Evolutionary conservation across 148 eudicot species (phyloP).

Genomic region (Dysphania ambrosioides): DNA sequence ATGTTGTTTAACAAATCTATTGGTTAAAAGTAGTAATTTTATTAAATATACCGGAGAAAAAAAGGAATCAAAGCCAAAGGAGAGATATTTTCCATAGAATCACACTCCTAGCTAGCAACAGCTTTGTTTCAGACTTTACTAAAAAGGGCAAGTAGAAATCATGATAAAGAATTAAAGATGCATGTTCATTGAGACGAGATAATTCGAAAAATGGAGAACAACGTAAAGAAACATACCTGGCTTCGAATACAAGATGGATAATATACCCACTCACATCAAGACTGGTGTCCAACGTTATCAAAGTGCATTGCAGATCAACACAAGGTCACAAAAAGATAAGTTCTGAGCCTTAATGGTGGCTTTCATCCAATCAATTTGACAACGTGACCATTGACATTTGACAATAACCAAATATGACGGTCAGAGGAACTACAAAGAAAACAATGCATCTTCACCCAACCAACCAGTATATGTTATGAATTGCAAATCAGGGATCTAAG

Average conservation of each 20-base stretch:
- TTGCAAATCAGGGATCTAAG: background rate
- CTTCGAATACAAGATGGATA: background rate
- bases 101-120: background rate
- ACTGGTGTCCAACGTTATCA: background rate
- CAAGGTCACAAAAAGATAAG: slow-evolving; percentile 3
- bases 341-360: background rate
- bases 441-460: background rate
- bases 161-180: too few species aligned
- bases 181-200: background rate
- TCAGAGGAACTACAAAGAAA: background rate
- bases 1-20: background rate
- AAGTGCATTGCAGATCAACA: background rate
- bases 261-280: background rate
- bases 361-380: background rate
- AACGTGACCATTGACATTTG: background rate
- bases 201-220: background rate
- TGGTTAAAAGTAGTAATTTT: background rate
- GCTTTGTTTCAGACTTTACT: background rate
- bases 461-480: background rate
- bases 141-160: background rate
- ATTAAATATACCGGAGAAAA: too few species aligned
- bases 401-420: background rate
- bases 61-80: background rate
- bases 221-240: background rate
- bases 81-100: background rate